These are phyloP conservation scores for Aureoboletus auriporus DNA, from an alignment of 768 basidiomycete genomes.

Conservation along the genomic window DNA sequence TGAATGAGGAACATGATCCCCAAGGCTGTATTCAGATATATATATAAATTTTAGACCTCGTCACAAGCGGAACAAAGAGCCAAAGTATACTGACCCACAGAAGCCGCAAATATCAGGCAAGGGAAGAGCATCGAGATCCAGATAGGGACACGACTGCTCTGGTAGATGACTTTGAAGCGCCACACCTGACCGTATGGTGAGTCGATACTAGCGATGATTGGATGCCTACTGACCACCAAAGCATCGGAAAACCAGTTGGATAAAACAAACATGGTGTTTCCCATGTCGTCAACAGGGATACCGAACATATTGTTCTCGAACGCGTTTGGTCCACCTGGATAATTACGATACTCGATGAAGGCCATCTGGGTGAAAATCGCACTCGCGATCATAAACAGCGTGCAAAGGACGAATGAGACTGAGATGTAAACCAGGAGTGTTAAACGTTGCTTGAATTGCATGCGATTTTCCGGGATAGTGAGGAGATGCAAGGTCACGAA, in stretches of 20 bases:
- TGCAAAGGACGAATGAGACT: conserved; percentile 6
- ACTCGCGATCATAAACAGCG: conserved; percentile 15
- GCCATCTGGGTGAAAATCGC: conserved; percentile 24
- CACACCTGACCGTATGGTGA: too few species aligned
- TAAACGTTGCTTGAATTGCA: conserved; percentile 2
- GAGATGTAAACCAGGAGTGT: conserved; percentile 7
- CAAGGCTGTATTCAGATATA: too few species aligned
- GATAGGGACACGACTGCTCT: too few species aligned
- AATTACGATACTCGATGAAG: conserved; percentile 31
- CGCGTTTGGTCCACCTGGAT: conserved; percentile 27
- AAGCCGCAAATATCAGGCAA: too few species aligned
- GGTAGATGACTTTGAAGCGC: too few species aligned
- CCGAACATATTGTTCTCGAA: conserved; percentile 19
- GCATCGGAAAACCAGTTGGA: conserved; percentile 17
- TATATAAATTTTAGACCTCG: too few species aligned
- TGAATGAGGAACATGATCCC: too few species aligned
- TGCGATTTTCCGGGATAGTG: not conserved
- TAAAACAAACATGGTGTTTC: conserved; percentile 7
- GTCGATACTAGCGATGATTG: too few species aligned
- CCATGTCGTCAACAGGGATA: conserved; percentile 13
- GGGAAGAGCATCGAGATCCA: too few species aligned
- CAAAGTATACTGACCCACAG: too few species aligned
- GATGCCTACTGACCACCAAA: conserved; percentile 13
- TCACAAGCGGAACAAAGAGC: too few species aligned
- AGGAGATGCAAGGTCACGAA: conserved; percentile 10